Evolutionary conservation across 345 rosid genomes (phyloP).

Genomic region (Passiflora organensis): DNA sequence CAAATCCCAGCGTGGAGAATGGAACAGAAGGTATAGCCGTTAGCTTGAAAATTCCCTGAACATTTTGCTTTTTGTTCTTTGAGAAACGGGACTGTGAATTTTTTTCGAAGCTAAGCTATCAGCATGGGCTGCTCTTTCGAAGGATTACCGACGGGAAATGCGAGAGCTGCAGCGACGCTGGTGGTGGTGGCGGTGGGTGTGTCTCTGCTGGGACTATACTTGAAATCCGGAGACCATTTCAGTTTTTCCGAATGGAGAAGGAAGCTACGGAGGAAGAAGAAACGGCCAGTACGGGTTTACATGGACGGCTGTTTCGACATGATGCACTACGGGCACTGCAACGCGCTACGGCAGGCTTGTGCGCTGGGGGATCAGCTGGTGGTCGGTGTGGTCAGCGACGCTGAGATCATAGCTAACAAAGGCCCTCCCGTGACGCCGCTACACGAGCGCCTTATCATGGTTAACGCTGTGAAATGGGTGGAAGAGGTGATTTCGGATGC

Average conservation of each 20-base stretch:
- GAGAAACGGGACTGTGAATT: too few species aligned
- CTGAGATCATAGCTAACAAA: constrained; percentile 62
- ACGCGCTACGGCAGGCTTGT: constrained; percentile 73
- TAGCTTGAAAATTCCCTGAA: too few species aligned
- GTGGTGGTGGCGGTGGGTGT: constrained; percentile 16
- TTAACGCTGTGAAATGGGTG: constrained; percentile 72
- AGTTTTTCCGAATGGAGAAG: constrained; percentile 4
- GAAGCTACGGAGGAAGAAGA: constrained; percentile 24
- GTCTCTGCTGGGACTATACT: constrained; percentile 14
- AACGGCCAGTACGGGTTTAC: constrained; percentile 55
- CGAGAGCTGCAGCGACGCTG: constrained; percentile 7
- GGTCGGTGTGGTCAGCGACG: constrained; percentile 73
- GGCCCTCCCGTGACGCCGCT: constrained; percentile 76
- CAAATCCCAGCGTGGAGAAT: too few species aligned
- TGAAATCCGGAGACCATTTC: constrained; percentile 8
- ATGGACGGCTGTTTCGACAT: constrained; percentile 86
- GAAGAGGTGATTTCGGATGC: constrained; percentile 72
- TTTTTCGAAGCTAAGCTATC: too few species aligned
- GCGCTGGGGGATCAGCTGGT: constrained; percentile 64
- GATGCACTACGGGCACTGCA: constrained; percentile 87
- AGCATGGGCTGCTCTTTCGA: constrained; percentile 2
- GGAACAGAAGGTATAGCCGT: too few species aligned
- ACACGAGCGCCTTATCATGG: constrained; percentile 67
- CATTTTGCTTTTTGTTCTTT: too few species aligned
- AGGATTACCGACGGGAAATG: constrained; percentile 4